Evolutionary conservation across 2,329 filamentous ascomycete genomes (phyloP).

Genomic region (Colletotrichum chrysophilum): DNA sequence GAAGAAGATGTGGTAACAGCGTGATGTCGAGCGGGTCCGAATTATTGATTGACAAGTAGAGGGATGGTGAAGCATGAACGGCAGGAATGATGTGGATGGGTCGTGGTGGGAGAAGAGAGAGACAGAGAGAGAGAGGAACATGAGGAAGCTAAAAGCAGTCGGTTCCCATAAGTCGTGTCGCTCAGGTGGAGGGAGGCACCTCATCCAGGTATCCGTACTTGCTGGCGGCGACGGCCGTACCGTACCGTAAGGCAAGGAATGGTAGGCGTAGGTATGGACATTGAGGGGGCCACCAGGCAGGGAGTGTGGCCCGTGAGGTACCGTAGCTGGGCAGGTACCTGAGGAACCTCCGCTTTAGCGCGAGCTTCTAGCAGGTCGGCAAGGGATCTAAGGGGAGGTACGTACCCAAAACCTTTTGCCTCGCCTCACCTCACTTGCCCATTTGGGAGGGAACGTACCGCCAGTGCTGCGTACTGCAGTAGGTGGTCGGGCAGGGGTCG

Average conservation of each 20-base stretch:
- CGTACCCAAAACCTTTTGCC: background rate
- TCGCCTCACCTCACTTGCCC: background rate
- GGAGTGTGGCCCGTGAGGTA: background rate
- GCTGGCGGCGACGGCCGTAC: background rate
- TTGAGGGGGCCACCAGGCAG: background rate
- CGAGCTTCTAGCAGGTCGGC: background rate
- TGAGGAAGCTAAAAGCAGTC: slow-evolving; percentile 13
- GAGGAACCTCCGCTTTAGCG: background rate
- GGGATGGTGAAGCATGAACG: slow-evolving; percentile 10
- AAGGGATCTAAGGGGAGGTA: background rate
- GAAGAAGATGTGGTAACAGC: background rate
- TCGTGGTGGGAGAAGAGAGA: background rate
- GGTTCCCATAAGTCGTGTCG: background rate
- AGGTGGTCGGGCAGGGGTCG: background rate
- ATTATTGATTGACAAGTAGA: background rate
- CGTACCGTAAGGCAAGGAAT: background rate
- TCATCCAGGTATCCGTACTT: background rate
- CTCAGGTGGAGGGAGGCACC: background rate
- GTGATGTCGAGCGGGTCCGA: background rate
- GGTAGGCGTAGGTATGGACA: background rate
- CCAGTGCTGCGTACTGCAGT: background rate
- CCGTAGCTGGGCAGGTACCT: background rate
- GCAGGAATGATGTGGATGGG: slow-evolving; percentile 10
- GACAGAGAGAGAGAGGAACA: background rate
- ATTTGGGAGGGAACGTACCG: background rate